These are phyloP conservation scores for Schizonepeta tenuifolia DNA, from an alignment of 257 asterid species.

Conservation along the genomic window DNA sequence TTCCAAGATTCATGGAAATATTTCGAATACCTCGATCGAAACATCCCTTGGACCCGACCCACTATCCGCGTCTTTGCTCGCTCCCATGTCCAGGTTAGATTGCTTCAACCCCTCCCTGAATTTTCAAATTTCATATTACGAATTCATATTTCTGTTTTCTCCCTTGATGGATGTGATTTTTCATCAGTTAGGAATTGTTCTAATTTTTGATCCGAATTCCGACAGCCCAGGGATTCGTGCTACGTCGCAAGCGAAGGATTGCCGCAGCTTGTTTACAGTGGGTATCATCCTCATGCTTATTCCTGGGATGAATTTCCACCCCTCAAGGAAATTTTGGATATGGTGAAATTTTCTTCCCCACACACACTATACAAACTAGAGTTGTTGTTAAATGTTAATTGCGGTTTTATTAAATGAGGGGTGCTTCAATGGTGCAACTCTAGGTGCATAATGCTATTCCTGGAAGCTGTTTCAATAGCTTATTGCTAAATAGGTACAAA, in stretches of 20 bases:
- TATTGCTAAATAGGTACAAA: constrained; percentile 75
- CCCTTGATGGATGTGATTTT: neutral
- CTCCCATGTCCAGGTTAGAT: constrained; percentile 64
- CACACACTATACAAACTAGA: neutral
- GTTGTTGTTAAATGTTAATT: constrained; percentile 6
- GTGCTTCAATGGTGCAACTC: constrained; percentile 33
- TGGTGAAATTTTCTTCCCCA: constrained; percentile 47
- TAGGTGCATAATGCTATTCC: constrained; percentile 83
- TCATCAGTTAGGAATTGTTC: neutral
- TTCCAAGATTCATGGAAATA: constrained; percentile 69
- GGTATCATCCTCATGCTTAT: constrained; percentile 76
- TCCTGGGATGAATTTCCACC: constrained; percentile 94
- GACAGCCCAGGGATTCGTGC: constrained; percentile 88
- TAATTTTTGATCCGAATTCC: neutral
- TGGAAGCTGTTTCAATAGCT: constrained; percentile 88
- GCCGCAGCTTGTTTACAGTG: constrained; percentile 76
- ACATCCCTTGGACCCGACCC: constrained; percentile 96
- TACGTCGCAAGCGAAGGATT: constrained; percentile 78
- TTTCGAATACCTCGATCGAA: constrained; percentile 74
- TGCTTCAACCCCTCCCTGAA: neutral
- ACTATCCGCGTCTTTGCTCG: constrained; percentile 81
- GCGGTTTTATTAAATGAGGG: constrained; percentile 20
- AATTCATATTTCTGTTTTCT: neutral
- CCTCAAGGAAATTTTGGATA: constrained; percentile 64
- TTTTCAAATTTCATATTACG: neutral